These are phyloP conservation scores for Neckera pumila DNA, from an alignment of 225 moss, liverwort and hornwort genomes.

Conservation along the genomic window DNA sequence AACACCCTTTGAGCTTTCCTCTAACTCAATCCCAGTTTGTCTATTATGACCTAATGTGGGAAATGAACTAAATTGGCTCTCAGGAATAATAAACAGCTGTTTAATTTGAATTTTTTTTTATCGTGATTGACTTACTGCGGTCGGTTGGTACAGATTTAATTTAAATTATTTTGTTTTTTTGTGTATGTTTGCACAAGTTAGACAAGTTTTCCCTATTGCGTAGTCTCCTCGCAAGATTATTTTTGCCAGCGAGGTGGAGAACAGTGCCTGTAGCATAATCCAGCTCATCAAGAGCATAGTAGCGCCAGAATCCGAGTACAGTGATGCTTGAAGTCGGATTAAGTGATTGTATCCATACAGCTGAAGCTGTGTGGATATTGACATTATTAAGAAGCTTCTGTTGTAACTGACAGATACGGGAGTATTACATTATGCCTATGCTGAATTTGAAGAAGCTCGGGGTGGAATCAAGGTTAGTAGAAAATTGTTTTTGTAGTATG, in stretches of 20 bases:
- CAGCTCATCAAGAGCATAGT: background rate
- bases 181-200: background rate
- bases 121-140: background rate
- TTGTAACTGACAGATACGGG: slow-evolving; percentile 51
- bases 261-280: background rate
- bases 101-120: background rate
- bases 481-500: background rate
- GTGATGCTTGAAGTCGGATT: background rate
- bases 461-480: slow-evolving; percentile 68
- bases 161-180: background rate
- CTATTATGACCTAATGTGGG: background rate
- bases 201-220: background rate
- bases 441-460: slow-evolving; percentile 93
- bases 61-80: background rate
- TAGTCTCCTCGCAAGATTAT: background rate
- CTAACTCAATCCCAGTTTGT: background rate
- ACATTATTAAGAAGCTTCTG: background rate
- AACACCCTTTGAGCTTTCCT: background rate
- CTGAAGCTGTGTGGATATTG: background rate
- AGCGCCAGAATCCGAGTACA: background rate
- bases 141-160: background rate
- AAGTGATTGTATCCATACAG: background rate
- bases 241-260: background rate
- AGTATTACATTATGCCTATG: slow-evolving; percentile 85
- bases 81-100: background rate